Evolutionary conservation across 768 basidiomycete species (phyloP), one percentile per base, ranked within the genome.

Genomic region (Boletus patriciae): DNA sequence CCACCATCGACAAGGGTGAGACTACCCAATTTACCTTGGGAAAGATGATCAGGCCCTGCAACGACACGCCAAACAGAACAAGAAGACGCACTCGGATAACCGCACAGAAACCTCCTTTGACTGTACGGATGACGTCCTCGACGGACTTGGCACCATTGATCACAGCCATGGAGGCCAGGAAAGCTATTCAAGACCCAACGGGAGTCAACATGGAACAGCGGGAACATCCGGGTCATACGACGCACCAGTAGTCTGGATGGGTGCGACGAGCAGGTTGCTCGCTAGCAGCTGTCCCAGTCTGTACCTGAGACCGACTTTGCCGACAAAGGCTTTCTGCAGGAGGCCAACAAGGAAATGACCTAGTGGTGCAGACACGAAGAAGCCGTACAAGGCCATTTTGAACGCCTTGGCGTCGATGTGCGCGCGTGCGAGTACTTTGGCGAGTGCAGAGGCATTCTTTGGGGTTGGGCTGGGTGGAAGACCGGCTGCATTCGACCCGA

Each of bases 381-480:
- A 84, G 57, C 93, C 93, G 67, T 92, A 94, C 21, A 87, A 48
- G 1, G 84, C 88, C 87, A 94, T 92, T 72, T 94, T 92, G 64
- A 89, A 53, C 8, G 93, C 90, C 64, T 85, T 88, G 58, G 76
- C 55, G 67, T 91, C 79, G 50, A 93, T 71, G 68, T 89, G 85
- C 6, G 75, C 75, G 46, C 72, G 75, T 6, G 82, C 83, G 46
- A 88, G 79, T 18, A 75, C 66, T 60, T 81, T 84, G 50, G 78
- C 64, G 59, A 84, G 65, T 23, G 76, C 59, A 3, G 87, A 78
- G 1, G 84, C 81, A 75, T 84, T 74, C 59, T 83, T 84, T 34
- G 80, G 59, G 9, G 81, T 75, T 38, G 71, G 72, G 44, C 70
- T 77, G 10, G 78, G 74, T 8, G 87, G 85, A 45, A 84, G 67